Conservation (phyloP, 257 asterid species). For the Orobanche coerulescens region DNA sequence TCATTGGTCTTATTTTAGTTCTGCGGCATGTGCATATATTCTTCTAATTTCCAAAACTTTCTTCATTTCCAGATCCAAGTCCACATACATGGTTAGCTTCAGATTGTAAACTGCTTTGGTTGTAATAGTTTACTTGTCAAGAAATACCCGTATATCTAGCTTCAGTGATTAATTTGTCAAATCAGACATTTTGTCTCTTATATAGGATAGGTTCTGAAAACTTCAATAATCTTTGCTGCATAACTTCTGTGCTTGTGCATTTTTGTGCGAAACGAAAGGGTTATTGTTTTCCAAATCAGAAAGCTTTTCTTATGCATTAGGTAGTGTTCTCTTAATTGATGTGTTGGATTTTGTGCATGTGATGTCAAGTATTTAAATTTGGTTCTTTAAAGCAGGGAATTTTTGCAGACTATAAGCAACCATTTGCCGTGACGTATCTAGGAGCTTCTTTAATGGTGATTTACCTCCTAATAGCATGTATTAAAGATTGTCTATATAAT, state of each 20-base stretch:
- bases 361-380: background rate
- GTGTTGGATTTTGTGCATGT: background rate
- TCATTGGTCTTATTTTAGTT: background rate
- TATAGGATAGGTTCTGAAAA: background rate
- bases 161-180: background rate
- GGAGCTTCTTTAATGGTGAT: conserved; percentile 96
- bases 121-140: background rate
- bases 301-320: background rate
- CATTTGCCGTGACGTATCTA: conserved; percentile 95
- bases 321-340: background rate
- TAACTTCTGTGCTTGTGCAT: background rate
- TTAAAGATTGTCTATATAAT: conserved; percentile 60
- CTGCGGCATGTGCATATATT: background rate
- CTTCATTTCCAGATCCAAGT: too few species aligned
- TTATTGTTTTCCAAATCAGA: background rate
- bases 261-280: background rate
- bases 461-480: conserved; percentile 81
- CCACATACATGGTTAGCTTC: too few species aligned
- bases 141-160: background rate
- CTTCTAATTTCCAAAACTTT: too few species aligned
- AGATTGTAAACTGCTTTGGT: too few species aligned
- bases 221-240: background rate
- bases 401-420: conserved; percentile 87
- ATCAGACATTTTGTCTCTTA: background rate
- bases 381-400: conserved; percentile 55